Conservation (phyloP, 768 basidiomycete species). For the Suillus paluster region DNA sequence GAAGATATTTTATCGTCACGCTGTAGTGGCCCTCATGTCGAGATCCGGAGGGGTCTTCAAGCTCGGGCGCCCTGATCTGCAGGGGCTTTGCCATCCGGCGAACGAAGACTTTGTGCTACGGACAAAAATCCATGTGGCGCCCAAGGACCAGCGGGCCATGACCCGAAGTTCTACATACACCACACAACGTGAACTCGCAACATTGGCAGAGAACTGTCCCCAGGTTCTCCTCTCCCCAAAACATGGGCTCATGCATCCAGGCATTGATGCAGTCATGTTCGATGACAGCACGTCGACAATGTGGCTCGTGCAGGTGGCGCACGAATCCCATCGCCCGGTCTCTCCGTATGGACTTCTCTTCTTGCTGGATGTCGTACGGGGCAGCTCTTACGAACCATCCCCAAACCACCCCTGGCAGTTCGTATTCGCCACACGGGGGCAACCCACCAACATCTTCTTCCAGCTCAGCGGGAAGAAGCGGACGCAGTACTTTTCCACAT, state of each 20-base stretch:
- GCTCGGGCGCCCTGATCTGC: background rate
- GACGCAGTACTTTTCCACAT: background rate
- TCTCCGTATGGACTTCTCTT: background rate
- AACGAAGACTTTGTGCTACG: background rate
- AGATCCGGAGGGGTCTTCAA: background rate
- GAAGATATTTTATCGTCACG: background rate
- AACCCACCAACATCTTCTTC: background rate
- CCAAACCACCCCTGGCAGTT: background rate
- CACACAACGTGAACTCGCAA: background rate
- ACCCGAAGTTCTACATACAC: background rate
- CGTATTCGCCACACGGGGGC: background rate
- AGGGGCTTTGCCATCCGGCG: background rate
- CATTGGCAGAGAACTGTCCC: background rate
- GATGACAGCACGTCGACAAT: background rate
- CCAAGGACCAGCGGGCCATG: background rate
- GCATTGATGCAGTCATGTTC: background rate
- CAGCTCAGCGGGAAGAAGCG: background rate
- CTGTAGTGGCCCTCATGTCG: background rate
- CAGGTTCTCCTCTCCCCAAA: background rate
- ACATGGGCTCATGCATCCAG: background rate
- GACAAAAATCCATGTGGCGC: background rate
- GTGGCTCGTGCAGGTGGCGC: background rate
- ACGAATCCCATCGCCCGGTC: background rate
- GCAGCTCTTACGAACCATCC: background rate
- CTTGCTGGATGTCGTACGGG: background rate